These are phyloP conservation scores for Pythium oligandrum DNA, from an alignment of 352 stramenopile genomes.

Conservation along the genomic window DNA sequence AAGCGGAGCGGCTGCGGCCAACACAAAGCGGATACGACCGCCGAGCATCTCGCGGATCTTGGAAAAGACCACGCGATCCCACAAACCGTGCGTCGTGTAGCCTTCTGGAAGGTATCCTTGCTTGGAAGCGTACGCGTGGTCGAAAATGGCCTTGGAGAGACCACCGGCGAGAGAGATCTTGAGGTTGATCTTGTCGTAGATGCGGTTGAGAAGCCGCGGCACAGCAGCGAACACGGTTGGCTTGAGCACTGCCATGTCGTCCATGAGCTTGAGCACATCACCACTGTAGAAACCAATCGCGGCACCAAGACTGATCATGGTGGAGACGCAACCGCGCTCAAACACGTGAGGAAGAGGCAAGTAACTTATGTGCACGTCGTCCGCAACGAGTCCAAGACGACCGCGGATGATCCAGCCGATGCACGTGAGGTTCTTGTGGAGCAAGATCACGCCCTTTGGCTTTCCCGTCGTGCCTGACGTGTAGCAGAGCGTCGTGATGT, in stretches of 20 bases:
- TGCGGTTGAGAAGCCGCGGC: slow-evolving; percentile 92
- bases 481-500: slow-evolving; percentile 91
- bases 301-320: slow-evolving; percentile 80
- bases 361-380: slow-evolving; percentile 92
- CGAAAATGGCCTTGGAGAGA: slow-evolving; percentile 47
- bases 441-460: slow-evolving; percentile 92
- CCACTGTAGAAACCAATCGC: slow-evolving; percentile 71
- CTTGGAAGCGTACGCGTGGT: slow-evolving; percentile 36
- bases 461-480: slow-evolving; percentile 92
- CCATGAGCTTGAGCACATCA: slow-evolving; percentile 85
- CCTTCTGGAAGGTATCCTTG: slow-evolving; percentile 25
- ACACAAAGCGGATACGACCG: slow-evolving; percentile 83
- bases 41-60: slow-evolving; percentile 83
- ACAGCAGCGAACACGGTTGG: slow-evolving; percentile 91
- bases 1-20: slow-evolving; percentile 91
- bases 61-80: slow-evolving; percentile 91
- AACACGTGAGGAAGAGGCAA: slow-evolving; percentile 96
- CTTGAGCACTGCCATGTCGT: slow-evolving; percentile 88
- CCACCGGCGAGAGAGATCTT: slow-evolving; percentile 32
- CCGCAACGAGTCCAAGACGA: slow-evolving; percentile 20
- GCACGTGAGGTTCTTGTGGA: slow-evolving; percentile 61
- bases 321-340: slow-evolving; percentile 85
- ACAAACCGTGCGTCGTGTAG: slow-evolving; percentile 58
- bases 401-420: slow-evolving; percentile 12
- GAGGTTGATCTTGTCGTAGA: slow-evolving; percentile 92